Base-by-base conservation (phyloP, 2,329 filamentous ascomycete genomes). In the Diaporthe citrichinensis region DNA sequence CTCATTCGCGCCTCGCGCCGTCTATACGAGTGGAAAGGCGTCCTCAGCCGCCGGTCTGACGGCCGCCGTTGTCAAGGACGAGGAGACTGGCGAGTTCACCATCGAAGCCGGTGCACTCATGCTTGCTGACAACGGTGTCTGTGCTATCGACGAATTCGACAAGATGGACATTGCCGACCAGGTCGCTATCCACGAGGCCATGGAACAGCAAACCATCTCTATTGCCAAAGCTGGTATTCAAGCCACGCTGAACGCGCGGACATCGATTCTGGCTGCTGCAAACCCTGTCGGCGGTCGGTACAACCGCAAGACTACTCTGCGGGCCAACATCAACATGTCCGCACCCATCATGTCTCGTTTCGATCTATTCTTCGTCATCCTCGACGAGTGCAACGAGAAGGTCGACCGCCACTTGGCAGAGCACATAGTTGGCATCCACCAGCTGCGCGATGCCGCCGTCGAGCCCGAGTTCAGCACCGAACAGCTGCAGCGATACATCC, bases 341-440 rank as follows among this genome's bases (percentile, higher is more conserved):
- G 97, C 97, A 2, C 97, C 97, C 75, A 99, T 99, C 87, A 99
- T 99, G 97, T 98, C 95, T 72, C 94, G 97, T 88, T 99, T 99
- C 85, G 97, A 99, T 87, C 89, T 99, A 14, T 99, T 99, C 90
- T 99, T 99, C 82, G 95, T 99, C 72, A 94, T 99, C 36, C 90
- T 98, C 0, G 97, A 99, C 83, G 97, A 99, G 81, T 98, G 96
- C 83, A 98, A 98, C 82, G 96, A 98, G 86, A 87, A 90, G 53
- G 92, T 98, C 46, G 97, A 99, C 83, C 93, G 95, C 74, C 95
- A 97, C 82, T 89, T 99, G 5, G 97, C 97, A 3, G 91, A 96
- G 81, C 97, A 99, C 84, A 99, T 99, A 81, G 96, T 99, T 77
- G 92, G 92, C 76, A 93, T 99, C 74, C 97, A 99, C 85, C 95